phyloP scores from a whole-genome alignment of 345 rosid genomes.

The Adansonia digitata region DNA sequence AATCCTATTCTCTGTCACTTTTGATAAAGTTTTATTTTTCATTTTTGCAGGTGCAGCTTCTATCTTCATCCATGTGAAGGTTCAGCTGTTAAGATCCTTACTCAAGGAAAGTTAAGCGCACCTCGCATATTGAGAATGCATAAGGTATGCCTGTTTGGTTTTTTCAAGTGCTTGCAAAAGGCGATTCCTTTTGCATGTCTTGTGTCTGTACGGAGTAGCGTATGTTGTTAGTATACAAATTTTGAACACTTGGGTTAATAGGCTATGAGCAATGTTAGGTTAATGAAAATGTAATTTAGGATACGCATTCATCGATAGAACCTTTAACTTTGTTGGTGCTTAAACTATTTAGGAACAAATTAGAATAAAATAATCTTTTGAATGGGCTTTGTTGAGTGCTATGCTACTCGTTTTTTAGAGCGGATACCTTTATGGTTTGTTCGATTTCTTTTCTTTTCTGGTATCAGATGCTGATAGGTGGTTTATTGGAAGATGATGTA shows the following conservation, averaged over 20 bases:
- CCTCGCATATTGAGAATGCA: constrained; percentile 97
- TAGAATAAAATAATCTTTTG: neutral
- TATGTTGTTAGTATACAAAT: neutral
- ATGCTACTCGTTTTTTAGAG: neutral
- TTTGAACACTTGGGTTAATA: neutral
- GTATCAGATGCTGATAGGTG: neutral
- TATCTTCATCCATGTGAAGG: constrained; percentile 94
- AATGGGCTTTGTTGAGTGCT: neutral
- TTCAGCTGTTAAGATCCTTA: constrained; percentile 69
- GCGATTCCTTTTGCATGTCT: neutral
- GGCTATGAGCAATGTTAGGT: neutral
- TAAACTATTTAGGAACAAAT: neutral
- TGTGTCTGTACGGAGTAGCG: neutral
- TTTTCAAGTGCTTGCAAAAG: neutral
- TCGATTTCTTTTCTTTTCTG: neutral
- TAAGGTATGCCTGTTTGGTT: constrained; percentile 50
- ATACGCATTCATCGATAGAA: neutral
- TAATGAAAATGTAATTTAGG: neutral
- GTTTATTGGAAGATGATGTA: neutral
- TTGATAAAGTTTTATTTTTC: neutral
- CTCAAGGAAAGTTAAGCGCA: constrained; percentile 97
- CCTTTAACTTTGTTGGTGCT: constrained; percentile 9
- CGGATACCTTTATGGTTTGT: neutral
- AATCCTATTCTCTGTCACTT: neutral
- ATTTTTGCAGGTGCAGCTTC: constrained; percentile 81